phyloP scores from a whole-genome alignment of 352 stramenopile genomes.

The Globisporangium spiculum region DNA sequence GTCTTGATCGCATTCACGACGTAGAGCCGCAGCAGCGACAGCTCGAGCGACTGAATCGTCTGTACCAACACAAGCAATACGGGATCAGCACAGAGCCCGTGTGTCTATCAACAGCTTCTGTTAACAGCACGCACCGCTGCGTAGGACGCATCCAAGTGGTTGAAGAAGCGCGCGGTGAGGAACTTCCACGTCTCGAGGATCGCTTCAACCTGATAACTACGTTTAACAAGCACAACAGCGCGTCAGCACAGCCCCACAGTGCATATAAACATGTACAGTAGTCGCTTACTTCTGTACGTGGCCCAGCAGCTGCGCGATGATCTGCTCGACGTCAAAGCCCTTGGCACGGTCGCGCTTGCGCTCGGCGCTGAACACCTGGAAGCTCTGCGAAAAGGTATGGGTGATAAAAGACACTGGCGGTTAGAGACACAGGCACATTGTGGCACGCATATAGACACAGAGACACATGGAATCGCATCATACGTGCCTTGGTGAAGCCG shows the following conservation, averaged over 20 bases:
- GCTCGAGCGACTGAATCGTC: conserved; percentile 67
- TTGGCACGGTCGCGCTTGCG: conserved; percentile 68
- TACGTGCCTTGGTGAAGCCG: conserved; percentile 68
- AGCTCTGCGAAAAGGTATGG: conserved; percentile 39
- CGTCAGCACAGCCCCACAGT: not conserved
- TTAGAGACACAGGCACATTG: not conserved
- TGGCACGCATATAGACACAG: not conserved
- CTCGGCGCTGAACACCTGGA: conserved; percentile 71
- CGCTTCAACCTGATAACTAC: conserved; percentile 73
- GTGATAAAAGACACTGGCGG: not conserved
- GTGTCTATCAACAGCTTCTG: not conserved
- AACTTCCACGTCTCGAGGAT: conserved; percentile 82
- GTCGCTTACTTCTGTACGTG: conserved; percentile 48
- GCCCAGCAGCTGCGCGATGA: conserved; percentile 63
- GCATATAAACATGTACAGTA: not conserved
- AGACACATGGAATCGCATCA: not conserved
- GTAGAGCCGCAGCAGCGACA: conserved; percentile 67
- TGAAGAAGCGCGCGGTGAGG: conserved; percentile 75
- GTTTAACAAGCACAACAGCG: conserved; percentile 2
- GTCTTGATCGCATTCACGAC: conserved; percentile 76
- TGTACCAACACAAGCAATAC: conserved; percentile 17
- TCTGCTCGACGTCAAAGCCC: conserved; percentile 77
- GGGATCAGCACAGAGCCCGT: not conserved
- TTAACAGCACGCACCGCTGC: conserved; percentile 28
- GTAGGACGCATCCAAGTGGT: conserved; percentile 74